Evolutionary conservation across 148 eudicot species (phyloP), one percentile per base, ranked within the genome.

Genomic region (Bassia scoparia): DNA sequence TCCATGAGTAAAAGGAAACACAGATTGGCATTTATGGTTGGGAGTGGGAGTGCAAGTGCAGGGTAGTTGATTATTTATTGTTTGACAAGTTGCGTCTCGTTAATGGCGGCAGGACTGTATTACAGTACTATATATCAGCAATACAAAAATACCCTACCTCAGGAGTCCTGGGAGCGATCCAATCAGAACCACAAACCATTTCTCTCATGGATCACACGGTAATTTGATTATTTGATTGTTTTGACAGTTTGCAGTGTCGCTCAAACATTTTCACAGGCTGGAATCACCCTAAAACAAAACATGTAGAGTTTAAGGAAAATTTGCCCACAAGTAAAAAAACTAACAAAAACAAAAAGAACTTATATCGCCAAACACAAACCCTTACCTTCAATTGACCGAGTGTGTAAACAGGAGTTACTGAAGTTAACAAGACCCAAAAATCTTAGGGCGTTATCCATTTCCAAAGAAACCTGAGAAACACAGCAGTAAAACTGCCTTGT

Each of bases 111-210:
- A n/a, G n/a, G n/a, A n/a, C n/a, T 21, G 67, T 21, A 5, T n/a
- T 38, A 31, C 18, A 14, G 49, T 14, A 38, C 30, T 49, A n/a
- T 44, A 13, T 4, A 35, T 27, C 34, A 37, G 56, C 58, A n/a
- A 59, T 14, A 58, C 9, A 37, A 13, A 35, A 44, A 50, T 55
- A 10, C 37, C 72, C 77, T 81, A 86, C 98, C 92, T 93, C 98
- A 18, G 92, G 82, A 43, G 98, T 79, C 33, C 98, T 97, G 55
- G 98, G 98, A 58, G 98, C 90, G 29, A 93, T 93, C 68, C 98
- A 74, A 93, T 88, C 79, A 93, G 76, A 78, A 93, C 98, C 95
- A n/a, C n/a, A n/a, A 93, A 74, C 98, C 98, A 93, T 73, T 93
- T 93, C 71, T 93, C 98, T 2, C 89, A 53, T 23, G 97, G 97